Conservation (phyloP, 106 monocot genomes). For the Iris macrosiphon region DNA sequence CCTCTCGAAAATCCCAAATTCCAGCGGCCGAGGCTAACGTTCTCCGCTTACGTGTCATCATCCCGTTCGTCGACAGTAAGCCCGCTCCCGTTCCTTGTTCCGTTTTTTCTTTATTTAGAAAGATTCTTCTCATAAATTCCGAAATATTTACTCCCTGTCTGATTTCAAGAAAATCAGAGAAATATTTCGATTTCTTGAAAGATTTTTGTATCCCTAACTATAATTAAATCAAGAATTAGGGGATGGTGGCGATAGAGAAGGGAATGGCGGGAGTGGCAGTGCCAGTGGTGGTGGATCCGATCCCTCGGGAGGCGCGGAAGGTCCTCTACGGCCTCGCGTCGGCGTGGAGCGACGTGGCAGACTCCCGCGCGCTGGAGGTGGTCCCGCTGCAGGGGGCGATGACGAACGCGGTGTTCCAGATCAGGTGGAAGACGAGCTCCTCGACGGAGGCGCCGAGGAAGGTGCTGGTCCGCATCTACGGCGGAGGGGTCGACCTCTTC, state of each 20-base stretch:
- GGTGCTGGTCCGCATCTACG: constrained; percentile 78
- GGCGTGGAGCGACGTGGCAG: constrained; percentile 53
- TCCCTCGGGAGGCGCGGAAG: constrained; percentile 52
- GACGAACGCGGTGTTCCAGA: constrained; percentile 74
- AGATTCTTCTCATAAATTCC: no score
- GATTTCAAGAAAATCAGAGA: no score
- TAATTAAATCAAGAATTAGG: no score
- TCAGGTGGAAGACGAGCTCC: constrained; percentile 34
- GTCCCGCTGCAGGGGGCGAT: constrained; percentile 61
- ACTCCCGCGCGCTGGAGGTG: constrained; percentile 42
- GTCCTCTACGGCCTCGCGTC: constrained; percentile 46
- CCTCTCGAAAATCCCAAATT: no score
- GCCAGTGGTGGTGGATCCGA: constrained; percentile 4
- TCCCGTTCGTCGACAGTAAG: no score
- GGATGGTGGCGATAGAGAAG: constrained; percentile 26
- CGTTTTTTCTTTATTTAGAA: no score
- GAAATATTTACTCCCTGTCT: no score
- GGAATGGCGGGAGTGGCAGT: neutral
- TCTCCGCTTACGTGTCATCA: no score
- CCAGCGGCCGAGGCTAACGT: no score
- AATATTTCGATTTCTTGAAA: no score
- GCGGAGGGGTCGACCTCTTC: constrained; percentile 75
- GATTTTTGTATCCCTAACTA: no score
- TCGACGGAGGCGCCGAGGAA: constrained; percentile 17
- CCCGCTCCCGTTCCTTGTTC: no score